Conservation (phyloP, 139 green algal genomes). For the Volvox africanus region DNA sequence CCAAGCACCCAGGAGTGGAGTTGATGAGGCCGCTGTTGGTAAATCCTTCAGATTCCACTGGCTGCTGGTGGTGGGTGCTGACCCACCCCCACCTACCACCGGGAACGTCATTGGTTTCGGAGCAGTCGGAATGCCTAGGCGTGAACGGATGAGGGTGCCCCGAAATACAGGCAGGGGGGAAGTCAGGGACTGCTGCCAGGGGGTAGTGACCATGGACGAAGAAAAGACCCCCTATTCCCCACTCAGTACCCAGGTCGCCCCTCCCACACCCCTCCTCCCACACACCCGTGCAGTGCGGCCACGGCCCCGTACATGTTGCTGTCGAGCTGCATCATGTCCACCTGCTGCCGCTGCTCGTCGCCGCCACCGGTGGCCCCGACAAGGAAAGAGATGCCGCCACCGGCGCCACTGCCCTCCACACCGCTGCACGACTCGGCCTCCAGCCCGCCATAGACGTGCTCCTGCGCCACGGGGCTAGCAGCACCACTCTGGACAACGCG, state of each 20-base stretch:
- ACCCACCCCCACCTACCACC: no score
- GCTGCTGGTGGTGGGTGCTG: no score
- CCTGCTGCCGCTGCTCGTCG: slow-evolving; percentile 23
- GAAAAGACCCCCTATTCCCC: no score
- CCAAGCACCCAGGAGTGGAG: not conserved
- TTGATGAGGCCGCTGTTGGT: not conserved
- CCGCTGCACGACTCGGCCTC: not conserved
- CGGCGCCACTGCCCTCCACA: slow-evolving; percentile 29
- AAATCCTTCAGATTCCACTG: no score
- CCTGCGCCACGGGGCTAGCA: not conserved
- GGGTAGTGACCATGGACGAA: no score
- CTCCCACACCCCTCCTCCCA: no score
- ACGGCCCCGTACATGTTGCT: not conserved
- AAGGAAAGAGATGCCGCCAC: slow-evolving; percentile 26
- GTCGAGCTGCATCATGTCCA: not conserved
- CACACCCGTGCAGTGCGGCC: not conserved
- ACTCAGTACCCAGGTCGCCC: no score
- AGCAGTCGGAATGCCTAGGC: not conserved
- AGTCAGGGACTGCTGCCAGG: no score
- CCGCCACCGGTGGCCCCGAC: not conserved
- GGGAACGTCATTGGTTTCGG: no score
- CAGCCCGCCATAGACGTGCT: not conserved
- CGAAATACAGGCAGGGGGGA: not conserved
- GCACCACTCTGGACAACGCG: slow-evolving; percentile 10
- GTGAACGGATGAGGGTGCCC: not conserved